Base-by-base conservation (phyloP, 768 basidiomycete genomes). In the Tubosaeta sp. region DNA sequence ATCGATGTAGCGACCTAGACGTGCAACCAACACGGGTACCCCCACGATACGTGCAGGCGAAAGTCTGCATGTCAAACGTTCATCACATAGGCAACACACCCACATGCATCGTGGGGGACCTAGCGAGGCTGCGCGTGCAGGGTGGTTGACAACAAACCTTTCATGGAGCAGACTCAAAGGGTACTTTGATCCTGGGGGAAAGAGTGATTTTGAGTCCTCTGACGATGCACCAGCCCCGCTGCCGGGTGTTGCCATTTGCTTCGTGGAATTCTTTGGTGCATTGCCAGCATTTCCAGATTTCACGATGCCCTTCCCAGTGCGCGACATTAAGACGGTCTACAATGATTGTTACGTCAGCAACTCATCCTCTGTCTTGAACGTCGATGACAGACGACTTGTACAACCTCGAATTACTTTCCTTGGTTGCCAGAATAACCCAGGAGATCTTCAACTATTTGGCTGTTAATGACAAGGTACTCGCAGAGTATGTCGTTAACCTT, bases 221-320 rank as follows among this genome's bases (percentile, higher is more conserved):
- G 57, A 55, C 2, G 63, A 50, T 48, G 51, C 33, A 39, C 22
- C 22, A 22, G 10, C 12, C 8, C 65, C 50, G 5, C 22, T 3
- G 22, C 22, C 22, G 22, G 22, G 22, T 22, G 63, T 42, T 35
- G 59, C 50, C 7, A 62, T 26, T 32, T 55, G n/a, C 34, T 47
- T 53, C 33, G 43, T 46, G 8, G 66, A 46, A 41, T 68, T 72
- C 56, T 89, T 92, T 31, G 85, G 78, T 1, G 88, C 88, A 60
- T 91, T 94, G 44, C 91, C 90, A n/a, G 90, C 87, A 66, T 92
- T 91, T 41, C 92, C 92, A 52, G 88, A 86, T 67, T 87, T 89
- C 57, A 92, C 84, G 47, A 93, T 89, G 57, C 86, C 86, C 72
- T 77, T 85, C 1, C 52, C 50, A 46, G 54, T 34, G 52, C 76